Evolutionary conservation across 176 grass and related monocot genomes (phyloP).

Genomic region (Oryza officinalis): DNA sequence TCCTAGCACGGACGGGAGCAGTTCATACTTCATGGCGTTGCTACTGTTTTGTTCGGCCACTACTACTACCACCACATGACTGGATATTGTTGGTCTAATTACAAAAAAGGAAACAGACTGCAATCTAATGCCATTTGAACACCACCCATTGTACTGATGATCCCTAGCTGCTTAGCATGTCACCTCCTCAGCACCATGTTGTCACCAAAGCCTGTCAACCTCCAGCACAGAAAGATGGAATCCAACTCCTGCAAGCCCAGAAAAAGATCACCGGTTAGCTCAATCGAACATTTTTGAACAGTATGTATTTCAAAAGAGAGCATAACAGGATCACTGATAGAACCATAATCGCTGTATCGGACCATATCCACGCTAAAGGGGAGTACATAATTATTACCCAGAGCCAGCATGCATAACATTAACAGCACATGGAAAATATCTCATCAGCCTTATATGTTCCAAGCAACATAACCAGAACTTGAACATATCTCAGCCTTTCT

Average conservation of each 20-base stretch:
- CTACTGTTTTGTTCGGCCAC: not conserved
- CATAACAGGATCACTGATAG: not conserved
- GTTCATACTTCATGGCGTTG: not conserved
- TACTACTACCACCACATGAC: not conserved
- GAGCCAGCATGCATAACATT: not conserved
- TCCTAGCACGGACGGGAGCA: not conserved
- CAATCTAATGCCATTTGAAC: not conserved
- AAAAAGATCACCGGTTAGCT: not conserved
- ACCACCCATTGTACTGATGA: not conserved
- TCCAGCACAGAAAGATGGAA: constrained; percentile 7
- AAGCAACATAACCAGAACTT: not conserved
- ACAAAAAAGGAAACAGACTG: not conserved
- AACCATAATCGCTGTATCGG: not conserved
- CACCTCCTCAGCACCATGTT: constrained; percentile 8
- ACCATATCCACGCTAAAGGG: not conserved
- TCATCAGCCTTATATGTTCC: not conserved
- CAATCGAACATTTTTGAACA: not conserved
- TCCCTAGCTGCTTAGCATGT: not conserved
- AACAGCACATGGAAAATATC: not conserved
- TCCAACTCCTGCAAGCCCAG: not conserved
- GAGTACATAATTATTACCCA: constrained; percentile 11
- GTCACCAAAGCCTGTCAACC: not conserved
- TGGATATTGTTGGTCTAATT: not conserved
- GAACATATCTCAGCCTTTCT: too few relatives aligned
- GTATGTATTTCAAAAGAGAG: not conserved